phyloP scores from a whole-genome alignment of 78 protist species.

The Guillardia theta region DNA sequence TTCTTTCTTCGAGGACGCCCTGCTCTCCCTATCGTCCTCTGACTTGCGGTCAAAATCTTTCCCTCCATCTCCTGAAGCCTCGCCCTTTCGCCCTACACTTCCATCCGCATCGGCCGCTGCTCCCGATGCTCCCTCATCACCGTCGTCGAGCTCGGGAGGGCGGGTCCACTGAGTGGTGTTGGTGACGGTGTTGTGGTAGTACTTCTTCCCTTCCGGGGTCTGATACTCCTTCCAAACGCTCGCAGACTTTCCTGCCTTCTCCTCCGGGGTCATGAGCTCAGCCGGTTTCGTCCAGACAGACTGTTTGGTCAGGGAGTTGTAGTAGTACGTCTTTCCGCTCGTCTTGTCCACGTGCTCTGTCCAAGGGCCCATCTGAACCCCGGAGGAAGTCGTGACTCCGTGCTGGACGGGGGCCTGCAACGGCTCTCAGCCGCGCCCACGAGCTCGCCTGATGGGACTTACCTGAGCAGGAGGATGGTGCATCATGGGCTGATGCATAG shows the following conservation, averaged over 20 bases:
- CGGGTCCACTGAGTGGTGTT: background rate
- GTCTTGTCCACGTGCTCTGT: background rate
- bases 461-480: no score
- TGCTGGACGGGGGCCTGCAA: no score
- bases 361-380: no score
- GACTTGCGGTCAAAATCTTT: no score
- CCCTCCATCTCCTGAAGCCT: background rate
- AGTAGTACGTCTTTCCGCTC: slow-evolving; percentile 37
- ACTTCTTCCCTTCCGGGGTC: background rate
- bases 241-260: background rate
- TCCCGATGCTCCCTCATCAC: background rate
- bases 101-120: background rate
- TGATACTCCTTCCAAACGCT: background rate
- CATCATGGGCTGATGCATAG: background rate
- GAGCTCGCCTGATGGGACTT: no score
- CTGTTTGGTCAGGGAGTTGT: slow-evolving; percentile 13
- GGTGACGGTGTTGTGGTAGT: background rate
- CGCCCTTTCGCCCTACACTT: background rate
- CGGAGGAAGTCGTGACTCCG: no score
- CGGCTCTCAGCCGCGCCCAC: no score
- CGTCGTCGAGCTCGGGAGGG: background rate
- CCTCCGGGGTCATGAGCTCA: background rate
- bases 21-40: no score
- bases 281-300: background rate
- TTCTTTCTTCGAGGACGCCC: no score